Conservation (phyloP, 441 rosid genomes). For the Populus hybrid region DNA sequence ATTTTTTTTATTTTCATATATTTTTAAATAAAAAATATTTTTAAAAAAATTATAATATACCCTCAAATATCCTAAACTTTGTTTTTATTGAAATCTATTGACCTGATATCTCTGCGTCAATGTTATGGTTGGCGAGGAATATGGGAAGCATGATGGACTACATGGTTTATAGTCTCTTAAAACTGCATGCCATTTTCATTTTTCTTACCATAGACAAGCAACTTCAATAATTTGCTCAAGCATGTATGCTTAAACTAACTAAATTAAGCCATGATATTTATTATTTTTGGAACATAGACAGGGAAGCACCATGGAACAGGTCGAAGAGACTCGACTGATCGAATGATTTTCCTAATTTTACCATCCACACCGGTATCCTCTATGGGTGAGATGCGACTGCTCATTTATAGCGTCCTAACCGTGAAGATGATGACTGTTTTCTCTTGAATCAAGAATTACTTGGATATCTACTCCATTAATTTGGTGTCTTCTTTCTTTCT, state of each 20-base stretch:
- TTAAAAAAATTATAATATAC: too few species aligned
- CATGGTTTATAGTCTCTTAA: not conserved
- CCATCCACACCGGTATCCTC: not conserved
- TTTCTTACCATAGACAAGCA: not conserved
- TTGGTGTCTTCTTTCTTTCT: not conserved
- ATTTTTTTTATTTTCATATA: too few species aligned
- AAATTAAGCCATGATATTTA: not conserved
- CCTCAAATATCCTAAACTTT: not conserved
- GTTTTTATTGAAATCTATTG: not conserved
- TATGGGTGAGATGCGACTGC: not conserved
- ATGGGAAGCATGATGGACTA: not conserved
- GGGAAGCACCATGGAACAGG: not conserved
- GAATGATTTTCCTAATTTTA: not conserved
- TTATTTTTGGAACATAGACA: not conserved
- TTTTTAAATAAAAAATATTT: too few species aligned
- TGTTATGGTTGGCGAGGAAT: not conserved
- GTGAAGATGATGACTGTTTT: not conserved
- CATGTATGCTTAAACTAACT: not conserved
- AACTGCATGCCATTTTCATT: not conserved
- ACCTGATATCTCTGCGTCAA: not conserved
- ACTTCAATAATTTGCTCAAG: not conserved
- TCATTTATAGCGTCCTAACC: not conserved
- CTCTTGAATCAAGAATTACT: not conserved
- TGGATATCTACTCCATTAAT: not conserved
- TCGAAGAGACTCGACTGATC: not conserved